A percentile compares a stretch with the other conserved stretches of the same genome.
Evolutionary conservation across 202 grass and related monocot genomes (phyloP).

Genomic region (Dendrocalamus latiflorus): DNA sequence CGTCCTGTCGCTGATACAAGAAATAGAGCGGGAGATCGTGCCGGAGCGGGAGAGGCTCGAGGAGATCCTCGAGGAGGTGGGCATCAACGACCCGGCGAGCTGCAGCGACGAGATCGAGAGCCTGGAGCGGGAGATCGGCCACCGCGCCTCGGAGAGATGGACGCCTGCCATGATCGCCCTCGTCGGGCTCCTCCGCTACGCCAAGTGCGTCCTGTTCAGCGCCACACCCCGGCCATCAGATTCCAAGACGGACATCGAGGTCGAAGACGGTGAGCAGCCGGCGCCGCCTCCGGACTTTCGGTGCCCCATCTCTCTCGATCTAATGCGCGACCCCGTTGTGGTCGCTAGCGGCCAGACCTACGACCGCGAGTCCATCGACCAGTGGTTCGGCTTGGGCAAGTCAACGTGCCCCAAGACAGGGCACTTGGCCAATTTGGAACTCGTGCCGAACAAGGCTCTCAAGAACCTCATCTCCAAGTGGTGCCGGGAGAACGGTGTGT

Average conservation of each 20-base stretch:
- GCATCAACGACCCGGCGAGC: slow-evolving; percentile 50
- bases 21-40: slow-evolving; percentile 71
- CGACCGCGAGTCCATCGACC: slow-evolving; percentile 70
- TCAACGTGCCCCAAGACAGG: slow-evolving; percentile 88
- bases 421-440: slow-evolving; percentile 55
- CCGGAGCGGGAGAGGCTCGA: slow-evolving; percentile 54
- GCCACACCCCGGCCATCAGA: slow-evolving; percentile 49
- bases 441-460: slow-evolving; percentile 74
- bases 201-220: slow-evolving; percentile 86
- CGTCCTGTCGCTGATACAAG: slow-evolving; percentile 58
- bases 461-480: slow-evolving; percentile 86
- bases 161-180: slow-evolving; percentile 67
- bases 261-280: slow-evolving; percentile 31
- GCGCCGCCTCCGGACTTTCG: slow-evolving; percentile 71
- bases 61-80: slow-evolving; percentile 52
- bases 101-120: slow-evolving; percentile 77
- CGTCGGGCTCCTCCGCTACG: slow-evolving; percentile 71
- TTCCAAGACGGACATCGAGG: slow-evolving; percentile 25
- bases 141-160: slow-evolving; percentile 70
- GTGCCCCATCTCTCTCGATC: slow-evolving; percentile 88
- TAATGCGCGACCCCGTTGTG: slow-evolving; percentile 84
- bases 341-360: slow-evolving; percentile 88
- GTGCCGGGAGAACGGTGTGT: slow-evolving; percentile 76
- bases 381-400: slow-evolving; percentile 79
- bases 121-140: slow-evolving; percentile 73